Evolutionary conservation across 2,329 filamentous ascomycete species (phyloP), one percentile per base, ranked within the genome.

Genomic region (Scytalidium lignicola): DNA sequence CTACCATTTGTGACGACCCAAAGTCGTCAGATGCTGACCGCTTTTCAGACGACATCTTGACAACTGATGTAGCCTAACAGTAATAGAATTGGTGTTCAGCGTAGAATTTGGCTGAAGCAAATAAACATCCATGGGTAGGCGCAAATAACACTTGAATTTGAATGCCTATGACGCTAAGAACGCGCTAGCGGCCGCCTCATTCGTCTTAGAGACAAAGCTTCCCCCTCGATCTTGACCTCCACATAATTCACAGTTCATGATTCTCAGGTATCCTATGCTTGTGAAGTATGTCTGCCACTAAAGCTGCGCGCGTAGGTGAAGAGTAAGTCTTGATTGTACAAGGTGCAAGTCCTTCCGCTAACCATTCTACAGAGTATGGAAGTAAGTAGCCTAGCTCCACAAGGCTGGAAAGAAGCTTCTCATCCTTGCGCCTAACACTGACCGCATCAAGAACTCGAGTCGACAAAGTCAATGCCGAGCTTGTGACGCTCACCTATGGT

Each of bases 391-490:
- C 46, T 47, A 41, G 20, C 29, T 37, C 32, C 32, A 37, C 32
- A 13, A 8, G 32, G 32, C 46, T 48, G 22, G 17, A 47, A 21
- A 22, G 29, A n/a, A 26, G 23, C 23, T 26, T 10, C 23, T 10
- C 43, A 23, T 20, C 37, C 19, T 15, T 22, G 43, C 43, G 12
- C 41, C 15, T 51, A 55, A 48, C 60, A 53, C 63, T 70, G 58
- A 71, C 60, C 42, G 15, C 29, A 45, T 23, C 42, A 67, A 97
- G 92, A 73, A 95, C 89, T 52, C 86, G 90, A 63, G 86, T 96
- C 64, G 92, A 97, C 72, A 97, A 97, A 72, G 90, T 97, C 74
- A 96, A 96, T 71, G 90, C 93, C 56, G 93, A 99, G 74, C 80
- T 99, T 53, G 92, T 99, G 46, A 96, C 91, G 42, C 80, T 99